Percentiles rank a stretch among this genome's conserved stretches.
phyloP scores from a whole-genome alignment of 345 rosid genomes.

The Mallotus nudiflorus region DNA sequence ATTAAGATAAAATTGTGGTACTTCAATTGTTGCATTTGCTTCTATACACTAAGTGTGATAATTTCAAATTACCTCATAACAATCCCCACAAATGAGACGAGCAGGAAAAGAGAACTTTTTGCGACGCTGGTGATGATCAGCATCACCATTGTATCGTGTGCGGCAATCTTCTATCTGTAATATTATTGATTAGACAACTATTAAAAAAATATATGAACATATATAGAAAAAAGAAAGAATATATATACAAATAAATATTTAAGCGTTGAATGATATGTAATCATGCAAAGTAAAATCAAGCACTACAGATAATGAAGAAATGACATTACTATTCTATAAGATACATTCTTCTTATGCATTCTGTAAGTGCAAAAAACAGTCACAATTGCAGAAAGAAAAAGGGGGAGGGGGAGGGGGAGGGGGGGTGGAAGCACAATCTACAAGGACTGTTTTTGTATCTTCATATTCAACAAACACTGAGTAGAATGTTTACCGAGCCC shows the following conservation, averaged over 20 bases:
- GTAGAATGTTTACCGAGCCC: slow-evolving; percentile 71
- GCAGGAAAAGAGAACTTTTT: slow-evolving; percentile 93
- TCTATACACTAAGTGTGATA: not conserved
- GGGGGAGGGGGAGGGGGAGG: too few species aligned
- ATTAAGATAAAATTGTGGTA: not conserved
- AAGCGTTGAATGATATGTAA: not conserved
- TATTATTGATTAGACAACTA: not conserved
- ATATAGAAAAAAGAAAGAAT: too few species aligned
- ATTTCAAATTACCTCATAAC: slow-evolving; percentile 71
- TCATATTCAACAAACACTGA: not conserved
- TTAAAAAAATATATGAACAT: not conserved
- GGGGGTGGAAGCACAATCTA: slow-evolving; percentile 3
- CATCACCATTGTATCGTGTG: slow-evolving; percentile 93
- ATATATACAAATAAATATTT: not conserved
- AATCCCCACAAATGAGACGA: slow-evolving; percentile 88
- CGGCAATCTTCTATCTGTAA: slow-evolving; percentile 96
- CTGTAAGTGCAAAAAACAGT: not conserved
- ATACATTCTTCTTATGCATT: not conserved
- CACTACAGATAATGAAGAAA: not conserved
- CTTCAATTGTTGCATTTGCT: not conserved
- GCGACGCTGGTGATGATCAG: slow-evolving; percentile 90
- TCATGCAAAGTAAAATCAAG: not conserved
- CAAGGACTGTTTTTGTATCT: not conserved
- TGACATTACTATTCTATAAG: not conserved
- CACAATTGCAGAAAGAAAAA: not conserved